These are phyloP conservation scores for Byssoonygena ceratinophila DNA, from an alignment of 2,329 filamentous ascomycete genomes.

Conservation along the genomic window DNA sequence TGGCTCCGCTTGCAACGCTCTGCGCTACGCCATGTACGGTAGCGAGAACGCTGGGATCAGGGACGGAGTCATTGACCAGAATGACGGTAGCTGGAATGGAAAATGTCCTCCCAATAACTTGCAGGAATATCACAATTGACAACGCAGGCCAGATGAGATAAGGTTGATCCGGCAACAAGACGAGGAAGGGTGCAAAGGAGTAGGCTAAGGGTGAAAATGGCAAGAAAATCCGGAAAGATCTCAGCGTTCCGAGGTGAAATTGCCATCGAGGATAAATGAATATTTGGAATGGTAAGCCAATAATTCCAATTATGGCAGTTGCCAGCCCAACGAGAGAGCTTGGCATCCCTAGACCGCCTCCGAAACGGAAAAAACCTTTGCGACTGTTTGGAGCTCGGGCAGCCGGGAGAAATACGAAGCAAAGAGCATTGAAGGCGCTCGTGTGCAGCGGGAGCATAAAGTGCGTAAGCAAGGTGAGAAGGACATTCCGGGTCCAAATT, in stretches of 20 bases:
- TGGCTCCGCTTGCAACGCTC: slow-evolving; percentile 44
- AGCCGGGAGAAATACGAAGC: slow-evolving; percentile 66
- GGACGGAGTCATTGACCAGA: slow-evolving; percentile 50
- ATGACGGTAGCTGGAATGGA: slow-evolving; percentile 50
- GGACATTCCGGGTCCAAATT: slow-evolving; percentile 46
- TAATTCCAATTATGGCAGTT: slow-evolving; percentile 63
- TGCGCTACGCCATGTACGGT: slow-evolving; percentile 52
- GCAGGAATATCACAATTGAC: slow-evolving; percentile 52
- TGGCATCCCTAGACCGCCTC: slow-evolving; percentile 63
- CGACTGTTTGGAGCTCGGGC: slow-evolving; percentile 45
- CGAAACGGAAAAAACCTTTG: slow-evolving; percentile 46
- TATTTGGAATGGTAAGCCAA: slow-evolving; percentile 65
- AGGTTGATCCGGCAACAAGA: slow-evolving; percentile 50
- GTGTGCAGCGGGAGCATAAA: slow-evolving; percentile 64
- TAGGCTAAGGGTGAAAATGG: slow-evolving; percentile 63
- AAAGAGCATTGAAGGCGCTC: slow-evolving; percentile 65
- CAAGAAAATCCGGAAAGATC: slow-evolving; percentile 57
- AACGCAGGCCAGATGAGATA: slow-evolving; percentile 56
- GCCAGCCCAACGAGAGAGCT: slow-evolving; percentile 63
- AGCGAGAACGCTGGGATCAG: slow-evolving; percentile 46
- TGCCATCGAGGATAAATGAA: slow-evolving; percentile 61
- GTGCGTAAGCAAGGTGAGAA: slow-evolving; percentile 51
- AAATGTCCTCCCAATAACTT: slow-evolving; percentile 65
- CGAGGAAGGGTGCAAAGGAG: slow-evolving; percentile 57
- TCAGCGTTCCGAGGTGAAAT: slow-evolving; percentile 54